Evolutionary conservation across 306 rosid genomes (phyloP), one percentile per base, ranked within the genome.

Genomic region (Sicyos baderoa): DNA sequence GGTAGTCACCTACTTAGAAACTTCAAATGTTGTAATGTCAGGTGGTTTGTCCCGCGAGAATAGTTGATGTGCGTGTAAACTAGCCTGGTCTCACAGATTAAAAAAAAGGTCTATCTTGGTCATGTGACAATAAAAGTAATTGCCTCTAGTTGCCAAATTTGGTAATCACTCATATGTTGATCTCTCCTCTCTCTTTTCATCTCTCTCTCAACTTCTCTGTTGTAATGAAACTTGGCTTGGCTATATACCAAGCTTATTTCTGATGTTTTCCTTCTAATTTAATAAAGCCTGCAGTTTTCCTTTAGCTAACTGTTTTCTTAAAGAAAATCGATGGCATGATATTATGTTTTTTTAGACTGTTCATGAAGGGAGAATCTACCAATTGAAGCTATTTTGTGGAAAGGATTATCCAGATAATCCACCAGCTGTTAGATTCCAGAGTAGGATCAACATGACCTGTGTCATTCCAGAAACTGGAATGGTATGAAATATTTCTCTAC

Each of bases 331-430:
- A 40, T 64, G 54, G n/a, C 23, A 1, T 93, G 97, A 76, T 47
- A 32, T 45, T 19, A 52, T 64, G 32, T 66, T 3, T 47, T 14
- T 21, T 47, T 79, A 93, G 99, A 85, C 97, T 74, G 95, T 93
- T 71, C 99, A 93, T 70, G 99, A 93, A 86, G 99, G 97, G 64
- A 76, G 90, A 73, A 93, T 90, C 81, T 86, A 86, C 82, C 99
- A 93, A 76, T 83, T 90, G 88, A 93, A 90, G 68, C 86, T 93
- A 73, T 93, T 93, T 72, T 93, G 99, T 50, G 95, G 95, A 60
- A 82, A 84, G 79, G 99, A 90, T 72, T 93, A 93, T 79, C 99
- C 97, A 1, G 97, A 86, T 64, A 86, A 82, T 50, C 95, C 97
- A 55, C 99, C 99, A 69, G 81, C 91, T 59, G 99, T 90, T 67